Conservation (phyloP, 352 stramenopile species). For the Phytophthora palmivora region DNA sequence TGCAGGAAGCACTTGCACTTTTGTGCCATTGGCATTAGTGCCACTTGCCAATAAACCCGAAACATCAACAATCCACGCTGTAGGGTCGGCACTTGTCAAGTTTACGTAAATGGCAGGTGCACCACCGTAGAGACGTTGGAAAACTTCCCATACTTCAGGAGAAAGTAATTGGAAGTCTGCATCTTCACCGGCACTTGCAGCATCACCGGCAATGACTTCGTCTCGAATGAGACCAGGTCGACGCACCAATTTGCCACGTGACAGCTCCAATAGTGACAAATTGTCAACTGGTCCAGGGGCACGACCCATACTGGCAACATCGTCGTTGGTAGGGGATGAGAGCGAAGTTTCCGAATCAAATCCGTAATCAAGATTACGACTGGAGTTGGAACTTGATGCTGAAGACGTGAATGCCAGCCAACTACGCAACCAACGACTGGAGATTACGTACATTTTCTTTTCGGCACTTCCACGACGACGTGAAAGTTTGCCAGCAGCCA, state of each 20-base stretch:
- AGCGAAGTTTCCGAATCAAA: constrained; percentile 25
- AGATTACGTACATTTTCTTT: constrained; percentile 69
- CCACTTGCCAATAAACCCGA: constrained; percentile 30
- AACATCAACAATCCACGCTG: constrained; percentile 57
- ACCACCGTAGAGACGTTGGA: constrained; percentile 73
- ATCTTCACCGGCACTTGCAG: constrained; percentile 28
- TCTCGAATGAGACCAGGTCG: constrained; percentile 52
- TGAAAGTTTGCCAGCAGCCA: constrained; percentile 68
- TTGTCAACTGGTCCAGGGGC: constrained; percentile 68
- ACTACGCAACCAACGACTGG: constrained; percentile 57
- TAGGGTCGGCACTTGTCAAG: constrained; percentile 34
- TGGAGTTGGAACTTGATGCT: constrained; percentile 36
- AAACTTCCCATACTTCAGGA: constrained; percentile 75
- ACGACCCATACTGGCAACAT: constrained; percentile 15
- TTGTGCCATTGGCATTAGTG: constrained; percentile 29
- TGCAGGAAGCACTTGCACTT: constrained; percentile 25
- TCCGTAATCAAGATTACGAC: constrained; percentile 30
- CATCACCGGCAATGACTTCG: constrained; percentile 32
- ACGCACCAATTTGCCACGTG: constrained; percentile 54
- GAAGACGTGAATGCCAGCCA: constrained; percentile 73
- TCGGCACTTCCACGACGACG: constrained; percentile 51
- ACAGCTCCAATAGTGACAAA: constrained; percentile 61
- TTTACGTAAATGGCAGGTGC: constrained; percentile 58
- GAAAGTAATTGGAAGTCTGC: constrained; percentile 72
- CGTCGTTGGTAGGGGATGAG: constrained; percentile 27